Conservation (phyloP, 345 rosid species). For the Acer campestre region DNA sequence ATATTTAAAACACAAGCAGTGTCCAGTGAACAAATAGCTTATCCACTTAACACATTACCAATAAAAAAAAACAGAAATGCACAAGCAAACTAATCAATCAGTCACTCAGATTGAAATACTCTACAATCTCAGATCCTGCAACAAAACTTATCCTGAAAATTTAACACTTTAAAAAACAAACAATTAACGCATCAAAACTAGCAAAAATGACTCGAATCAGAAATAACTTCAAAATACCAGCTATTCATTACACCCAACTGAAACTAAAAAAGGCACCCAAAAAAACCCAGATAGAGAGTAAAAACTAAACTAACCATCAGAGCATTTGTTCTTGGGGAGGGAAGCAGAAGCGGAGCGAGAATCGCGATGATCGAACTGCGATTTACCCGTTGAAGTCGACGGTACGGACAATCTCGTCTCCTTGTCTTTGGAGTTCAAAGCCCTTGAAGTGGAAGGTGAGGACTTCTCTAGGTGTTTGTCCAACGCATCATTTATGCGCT, state of each 20-base stretch:
- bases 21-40: not conserved
- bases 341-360: slow-evolving; percentile 50
- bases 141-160: not conserved
- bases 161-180: not conserved
- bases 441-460: slow-evolving; percentile 84
- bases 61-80: not conserved
- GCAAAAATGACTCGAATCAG: not conserved
- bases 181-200: not conserved
- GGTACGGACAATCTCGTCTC: slow-evolving; percentile 56
- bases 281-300: not conserved
- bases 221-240: not conserved
- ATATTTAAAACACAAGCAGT: not conserved
- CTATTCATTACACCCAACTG: not conserved
- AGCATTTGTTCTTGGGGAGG: slow-evolving; percentile 57
- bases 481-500: slow-evolving; percentile 84
- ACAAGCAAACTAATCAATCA: not conserved
- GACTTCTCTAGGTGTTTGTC: slow-evolving; percentile 92
- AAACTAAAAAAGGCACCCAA: not conserved
- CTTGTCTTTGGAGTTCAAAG: slow-evolving; percentile 58
- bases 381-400: slow-evolving; percentile 74
- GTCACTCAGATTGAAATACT: not conserved
- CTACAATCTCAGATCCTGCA: slow-evolving; percentile 7
- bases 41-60: not conserved
- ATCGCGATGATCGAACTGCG: slow-evolving; percentile 64
- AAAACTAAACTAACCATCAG: slow-evolving; percentile 55